Evolutionary conservation across 495 filamentous ascomycete species (phyloP), one percentile per base, ranked within the genome.

Genomic region (Chaetomidium leptoderma): DNA sequence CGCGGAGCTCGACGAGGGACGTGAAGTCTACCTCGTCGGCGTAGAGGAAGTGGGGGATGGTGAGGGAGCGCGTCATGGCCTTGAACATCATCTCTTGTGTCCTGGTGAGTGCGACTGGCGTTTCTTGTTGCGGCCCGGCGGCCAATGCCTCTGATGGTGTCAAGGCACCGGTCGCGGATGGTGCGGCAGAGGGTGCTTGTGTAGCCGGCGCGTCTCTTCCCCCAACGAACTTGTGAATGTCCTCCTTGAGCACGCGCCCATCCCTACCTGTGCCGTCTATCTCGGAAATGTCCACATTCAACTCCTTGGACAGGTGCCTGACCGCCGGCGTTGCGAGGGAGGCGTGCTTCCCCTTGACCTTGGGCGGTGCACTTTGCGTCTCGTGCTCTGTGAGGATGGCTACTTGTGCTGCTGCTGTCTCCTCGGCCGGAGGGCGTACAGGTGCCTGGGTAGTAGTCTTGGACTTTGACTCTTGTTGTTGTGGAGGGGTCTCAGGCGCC

Each of bases 31-130:
- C 76, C 67, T 92, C 87, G 69, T 96, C 89, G 13, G 89, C 84
- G 71, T 90, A 99, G 46, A 96, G 81, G 70, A 99, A 95, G 71
- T 97, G 95, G 0, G 93, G 95, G 59, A 92, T 97, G 45, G 64
- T 81, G 60, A 99, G 78, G 17, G 91, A 95, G 40, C 83, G 83
- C 21, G 92, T 97, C 95, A 99, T 99, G n/a, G 84, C 83, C 72
- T 93, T 96, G 83, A 96, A 97, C 95, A 99, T 99, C 66, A 89
- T 86, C 19, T 80, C 76, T 74, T 97, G 93, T 27, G 89, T 88
- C 26, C 83, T 83, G 4, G 89, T 88, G 19, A 99, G 74, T 53
- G 81, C 74, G 26, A 83, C 72, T 1, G 73, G 70, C 3, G 82
- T 82, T 64, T 97, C 95, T 32, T 77, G 74, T 65, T 90, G 87